These are phyloP conservation scores for Pseudoneurospora amorphoporcata DNA, from an alignment of 495 filamentous ascomycete genomes.

Conservation along the genomic window DNA sequence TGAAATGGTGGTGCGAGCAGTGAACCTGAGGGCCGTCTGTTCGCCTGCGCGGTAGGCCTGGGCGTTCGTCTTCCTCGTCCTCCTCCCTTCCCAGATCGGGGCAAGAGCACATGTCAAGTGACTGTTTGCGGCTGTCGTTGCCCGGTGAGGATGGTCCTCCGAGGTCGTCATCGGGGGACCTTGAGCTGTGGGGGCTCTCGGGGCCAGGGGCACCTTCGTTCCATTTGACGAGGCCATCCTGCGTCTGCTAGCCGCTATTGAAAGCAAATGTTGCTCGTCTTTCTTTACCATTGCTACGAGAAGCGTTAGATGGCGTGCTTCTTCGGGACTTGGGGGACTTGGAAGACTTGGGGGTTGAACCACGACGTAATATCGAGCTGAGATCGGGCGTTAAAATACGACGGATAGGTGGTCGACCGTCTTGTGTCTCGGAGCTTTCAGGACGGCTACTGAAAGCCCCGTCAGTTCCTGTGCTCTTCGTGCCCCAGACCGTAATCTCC, in stretches of 20 bases:
- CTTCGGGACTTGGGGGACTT: background rate
- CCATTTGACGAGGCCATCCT: background rate
- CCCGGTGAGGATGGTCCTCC: background rate
- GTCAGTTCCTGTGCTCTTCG: background rate
- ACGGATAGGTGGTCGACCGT: background rate
- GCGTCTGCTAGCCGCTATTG: background rate
- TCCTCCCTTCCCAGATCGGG: slow-evolving; percentile 3
- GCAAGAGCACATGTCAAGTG: slow-evolving; percentile 5
- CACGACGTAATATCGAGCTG: background rate
- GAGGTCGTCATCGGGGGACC: background rate
- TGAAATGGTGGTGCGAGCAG: background rate
- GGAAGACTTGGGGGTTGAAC: background rate
- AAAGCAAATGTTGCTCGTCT: background rate
- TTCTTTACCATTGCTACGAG: background rate
- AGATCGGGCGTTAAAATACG: background rate
- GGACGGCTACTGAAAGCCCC: background rate
- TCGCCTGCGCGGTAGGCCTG: background rate
- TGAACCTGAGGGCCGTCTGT: background rate
- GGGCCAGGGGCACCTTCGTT: background rate
- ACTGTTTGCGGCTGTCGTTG: background rate
- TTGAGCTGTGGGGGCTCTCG: background rate
- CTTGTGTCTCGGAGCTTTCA: background rate
- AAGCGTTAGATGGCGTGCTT: background rate
- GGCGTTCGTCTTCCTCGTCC: background rate
- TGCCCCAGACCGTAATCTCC: background rate